Percentiles rank a stretch among this genome's conserved stretches.
Evolutionary conservation across 306 rosid species (phyloP).

Genomic region (Ormosia emarginata): DNA sequence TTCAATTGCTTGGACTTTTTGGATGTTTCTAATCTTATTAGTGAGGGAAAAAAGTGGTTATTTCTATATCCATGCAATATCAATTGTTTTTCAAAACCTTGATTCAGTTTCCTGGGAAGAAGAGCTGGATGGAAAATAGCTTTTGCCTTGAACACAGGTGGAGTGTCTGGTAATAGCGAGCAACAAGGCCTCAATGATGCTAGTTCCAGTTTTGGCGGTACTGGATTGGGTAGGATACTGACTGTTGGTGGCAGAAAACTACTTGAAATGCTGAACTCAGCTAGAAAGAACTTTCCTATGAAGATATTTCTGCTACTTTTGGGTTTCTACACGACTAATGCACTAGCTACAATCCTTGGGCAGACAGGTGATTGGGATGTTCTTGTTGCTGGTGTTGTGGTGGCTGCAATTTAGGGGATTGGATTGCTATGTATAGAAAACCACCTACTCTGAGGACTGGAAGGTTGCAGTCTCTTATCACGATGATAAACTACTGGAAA

Average conservation of each 20-base stretch:
- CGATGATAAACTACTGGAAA: slow-evolving; percentile 86
- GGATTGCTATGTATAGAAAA: slow-evolving; percentile 85
- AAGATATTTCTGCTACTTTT: slow-evolving; percentile 84
- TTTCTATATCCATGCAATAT: too few species aligned
- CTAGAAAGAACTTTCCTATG: slow-evolving; percentile 84
- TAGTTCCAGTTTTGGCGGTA: slow-evolving; percentile 61
- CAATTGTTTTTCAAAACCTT: slow-evolving; percentile 23
- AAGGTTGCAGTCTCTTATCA: slow-evolving; percentile 70
- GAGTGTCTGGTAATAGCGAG: slow-evolving; percentile 59
- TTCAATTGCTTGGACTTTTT: not conserved
- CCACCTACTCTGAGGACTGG: slow-evolving; percentile 51
- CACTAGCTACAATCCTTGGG: slow-evolving; percentile 93
- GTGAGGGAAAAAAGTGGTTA: too few species aligned
- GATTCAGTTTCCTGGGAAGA: slow-evolving; percentile 57
- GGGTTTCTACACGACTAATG: slow-evolving; percentile 98
- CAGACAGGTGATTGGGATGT: slow-evolving; percentile 98
- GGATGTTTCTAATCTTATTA: not conserved
- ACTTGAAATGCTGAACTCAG: slow-evolving; percentile 71
- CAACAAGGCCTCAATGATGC: slow-evolving; percentile 53
- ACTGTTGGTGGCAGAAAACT: slow-evolving; percentile 79
- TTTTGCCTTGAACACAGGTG: slow-evolving; percentile 85
- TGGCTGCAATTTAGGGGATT: slow-evolving; percentile 90
- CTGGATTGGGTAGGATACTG: slow-evolving; percentile 89
- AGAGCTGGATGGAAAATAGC: slow-evolving; percentile 54
- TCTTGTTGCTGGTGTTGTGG: slow-evolving; percentile 92